Percentiles rank a stretch among this genome's conserved stretches.
Conservation (phyloP, 2,329 filamentous ascomycete genomes). For the Xylaria hypoxylon region DNA sequence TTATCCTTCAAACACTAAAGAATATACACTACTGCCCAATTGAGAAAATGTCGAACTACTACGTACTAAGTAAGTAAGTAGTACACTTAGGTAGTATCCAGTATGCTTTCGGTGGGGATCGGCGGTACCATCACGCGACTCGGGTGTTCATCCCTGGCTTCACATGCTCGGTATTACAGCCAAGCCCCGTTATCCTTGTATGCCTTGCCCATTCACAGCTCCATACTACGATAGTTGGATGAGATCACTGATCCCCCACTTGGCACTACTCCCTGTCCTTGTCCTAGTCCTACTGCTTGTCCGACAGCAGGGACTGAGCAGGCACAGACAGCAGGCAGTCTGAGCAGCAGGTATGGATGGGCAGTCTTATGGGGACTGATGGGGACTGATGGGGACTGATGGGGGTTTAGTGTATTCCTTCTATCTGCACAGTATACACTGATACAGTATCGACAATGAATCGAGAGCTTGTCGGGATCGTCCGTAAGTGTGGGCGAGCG, state of each 20-base stretch:
- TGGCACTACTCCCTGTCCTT: conserved; percentile 16
- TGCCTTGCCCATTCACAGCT: conserved; percentile 17
- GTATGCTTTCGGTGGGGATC: conserved; percentile 20
- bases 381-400: too few species aligned
- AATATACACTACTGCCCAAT: conserved; percentile 27
- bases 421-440: conserved; percentile 25
- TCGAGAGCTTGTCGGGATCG: conserved; percentile 10
- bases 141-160: conserved; percentile 15
- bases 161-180: conserved; percentile 14
- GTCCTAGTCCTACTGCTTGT: too few species aligned
- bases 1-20: conserved; percentile 21
- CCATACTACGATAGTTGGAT: neutral
- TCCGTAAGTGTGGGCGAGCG: conserved; percentile 6
- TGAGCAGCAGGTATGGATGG: too few species aligned
- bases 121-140: conserved; percentile 31
- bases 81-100: neutral
- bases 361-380: too few species aligned
- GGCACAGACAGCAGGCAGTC: too few species aligned
- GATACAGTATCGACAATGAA: conserved; percentile 22
- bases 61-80: neutral
- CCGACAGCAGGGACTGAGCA: too few species aligned
- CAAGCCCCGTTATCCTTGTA: conserved; percentile 21
- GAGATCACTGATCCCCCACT: conserved; percentile 33
- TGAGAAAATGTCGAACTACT: conserved; percentile 8
- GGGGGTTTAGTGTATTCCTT: conserved; percentile 8